Base-by-base conservation (phyloP, 148 eudicot genomes). In the Bassia scoparia region DNA sequence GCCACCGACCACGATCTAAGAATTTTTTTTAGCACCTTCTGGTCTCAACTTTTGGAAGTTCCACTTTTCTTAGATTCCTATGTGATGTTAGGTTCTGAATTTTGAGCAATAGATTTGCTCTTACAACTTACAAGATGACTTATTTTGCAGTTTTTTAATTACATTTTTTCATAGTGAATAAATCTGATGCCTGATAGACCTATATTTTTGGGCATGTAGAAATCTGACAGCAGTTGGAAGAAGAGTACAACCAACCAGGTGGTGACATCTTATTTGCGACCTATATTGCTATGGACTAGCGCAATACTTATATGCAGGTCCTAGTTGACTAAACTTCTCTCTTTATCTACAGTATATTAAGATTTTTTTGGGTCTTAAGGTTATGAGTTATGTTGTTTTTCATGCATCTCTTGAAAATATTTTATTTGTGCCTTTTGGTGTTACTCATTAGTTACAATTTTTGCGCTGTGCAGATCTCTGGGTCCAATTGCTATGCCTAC, bases 301-400 rank as follows among this genome's bases (percentile, higher is more conserved):
- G 92, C 86, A 66, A 80, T 80, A 20, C 87, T 92, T 62, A 79
- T 95, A 68, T 95, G 96, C 97, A 95, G 97, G 98, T 91, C 41
- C 75, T 44, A 69, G 76, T 66, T 20, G 29, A n/a, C 29, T 64
- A 43, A 65, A 41, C 44, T 75, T 15, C 43, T 56, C 21, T 74
- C 54, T 11, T 35, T 24, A 68, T 37, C 15, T 37, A 16, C 34
- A 30, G 16, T 73, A 14, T 50, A 17, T 27, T 38, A 26, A 44
- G 38, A 67, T 49, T 7, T 24, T 58, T 41, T 58, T 67, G 43
- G 43, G 41, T 55, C 68, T 59, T 31, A 67, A 67, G 34, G 30
- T 12, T 50, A 1, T 69, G 46, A 41, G 3, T 62, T 16, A 26
- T 50, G 4, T 74, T 18, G 30, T 56, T 52, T 7, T 24, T 44